Evolutionary conservation across 306 rosid genomes (phyloP).

Genomic region (Fagus sylvatica): DNA sequence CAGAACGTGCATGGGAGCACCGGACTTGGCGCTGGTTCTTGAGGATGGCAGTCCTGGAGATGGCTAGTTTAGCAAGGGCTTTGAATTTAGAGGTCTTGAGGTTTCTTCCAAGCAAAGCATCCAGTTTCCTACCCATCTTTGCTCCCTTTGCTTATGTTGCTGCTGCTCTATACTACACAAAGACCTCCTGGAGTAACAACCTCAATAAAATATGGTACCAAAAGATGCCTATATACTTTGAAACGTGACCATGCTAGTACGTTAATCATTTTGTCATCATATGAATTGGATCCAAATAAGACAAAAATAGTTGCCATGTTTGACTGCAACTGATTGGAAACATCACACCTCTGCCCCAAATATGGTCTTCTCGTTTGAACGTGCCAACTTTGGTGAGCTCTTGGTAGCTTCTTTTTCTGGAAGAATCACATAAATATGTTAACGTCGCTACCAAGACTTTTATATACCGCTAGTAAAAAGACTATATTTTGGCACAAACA

Average conservation of each 20-base stretch:
- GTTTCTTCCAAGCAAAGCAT: constrained; percentile 51
- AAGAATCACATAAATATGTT: background rate
- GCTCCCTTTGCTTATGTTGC: constrained; percentile 1
- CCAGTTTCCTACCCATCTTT: constrained; percentile 52
- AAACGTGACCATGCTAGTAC: background rate
- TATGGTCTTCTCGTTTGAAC: background rate
- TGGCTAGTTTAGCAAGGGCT: constrained; percentile 36
- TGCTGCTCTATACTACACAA: background rate
- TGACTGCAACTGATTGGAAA: background rate
- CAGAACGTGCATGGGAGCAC: constrained; percentile 48
- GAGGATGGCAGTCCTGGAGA: constrained; percentile 57
- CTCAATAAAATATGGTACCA: background rate
- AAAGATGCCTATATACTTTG: background rate
- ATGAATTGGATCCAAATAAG: background rate
- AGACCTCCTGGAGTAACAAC: background rate
- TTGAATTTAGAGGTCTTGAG: constrained; percentile 47
- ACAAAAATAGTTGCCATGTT: background rate
- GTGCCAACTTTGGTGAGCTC: background rate
- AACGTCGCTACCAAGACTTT: background rate
- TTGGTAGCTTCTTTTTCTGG: background rate
- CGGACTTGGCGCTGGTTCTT: constrained; percentile 51
- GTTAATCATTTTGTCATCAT: background rate
- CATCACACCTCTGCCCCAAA: background rate
- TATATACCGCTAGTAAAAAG: background rate
- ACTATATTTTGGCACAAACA: background rate